Evolutionary conservation across 371 early-diverging fungal species (phyloP), one percentile per base, ranked within the genome.

Genomic region (Zopfochytrium polystomum): DNA sequence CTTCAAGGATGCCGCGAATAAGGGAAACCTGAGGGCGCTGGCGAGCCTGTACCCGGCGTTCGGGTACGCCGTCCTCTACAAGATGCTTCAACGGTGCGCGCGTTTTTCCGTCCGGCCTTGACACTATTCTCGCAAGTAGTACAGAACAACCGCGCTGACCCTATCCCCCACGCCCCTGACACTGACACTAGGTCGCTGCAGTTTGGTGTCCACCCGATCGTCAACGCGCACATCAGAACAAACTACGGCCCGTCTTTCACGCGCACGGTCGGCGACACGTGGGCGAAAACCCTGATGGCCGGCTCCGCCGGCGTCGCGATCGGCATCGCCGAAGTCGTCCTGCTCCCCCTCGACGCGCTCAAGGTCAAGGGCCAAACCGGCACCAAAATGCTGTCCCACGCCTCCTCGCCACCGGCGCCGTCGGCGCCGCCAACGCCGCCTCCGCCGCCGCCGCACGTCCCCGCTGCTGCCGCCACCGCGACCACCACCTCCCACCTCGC

Each of bases 291-390:
- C 29, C 84, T 90, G 66, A 85, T 92, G 84, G 89, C 90, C 57
- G 95, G 93, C 27, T 86, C 90, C 26, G 91, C 91, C 33, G 95
- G 94, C 60, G 72, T 75, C 76, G 60, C 92, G 61, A 89, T 93
- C 60, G 95, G 95, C 57, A 86, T 92, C 65, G 92, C 92, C 65
- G 95, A 95, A 73, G 88, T 95, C 63, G 89, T 89, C 27, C 78
- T 95, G 45, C 80, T 95, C 58, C 95, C 95, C 2, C 77, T 95
- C 55, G 95, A 95, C 74, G 92, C 93, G 25, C 82, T 95, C 61
- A 95, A 95, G 85, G 93, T 95, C 69, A 93, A 92, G 81, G 75
- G 85, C 52, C 95, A 95, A 80, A 93, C 93, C n/a, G 91, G 91
- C 25, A 86, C 90, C 65, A 85, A 89, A 11, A 78, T 90, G 68